Evolutionary conservation across 2,329 filamentous ascomycete genomes (phyloP).

Genomic region (Trichoderma gracile): DNA sequence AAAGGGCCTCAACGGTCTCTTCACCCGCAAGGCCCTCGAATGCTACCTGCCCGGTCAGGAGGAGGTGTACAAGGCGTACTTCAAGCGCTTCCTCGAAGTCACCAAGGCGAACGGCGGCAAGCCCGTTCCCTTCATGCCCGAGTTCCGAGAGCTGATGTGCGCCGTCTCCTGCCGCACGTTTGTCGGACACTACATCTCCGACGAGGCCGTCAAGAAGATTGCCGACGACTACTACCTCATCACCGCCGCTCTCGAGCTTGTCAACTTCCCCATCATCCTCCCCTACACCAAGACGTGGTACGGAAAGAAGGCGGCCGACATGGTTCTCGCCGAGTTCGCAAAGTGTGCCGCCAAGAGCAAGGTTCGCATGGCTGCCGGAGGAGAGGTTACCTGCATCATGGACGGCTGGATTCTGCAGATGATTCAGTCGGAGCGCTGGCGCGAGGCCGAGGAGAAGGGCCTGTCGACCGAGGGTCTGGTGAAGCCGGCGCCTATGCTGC

Average conservation of each 20-base stretch:
- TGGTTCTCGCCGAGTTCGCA: slow-evolving; percentile 85
- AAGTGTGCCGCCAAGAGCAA: slow-evolving; percentile 94
- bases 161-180: slow-evolving; percentile 96
- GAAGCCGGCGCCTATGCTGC: slow-evolving; percentile 81
- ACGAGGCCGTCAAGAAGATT: slow-evolving; percentile 89
- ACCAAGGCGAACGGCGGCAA: slow-evolving; percentile 71
- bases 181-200: slow-evolving; percentile 90
- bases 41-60: slow-evolving; percentile 90
- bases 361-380: slow-evolving; percentile 85
- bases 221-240: slow-evolving; percentile 97
- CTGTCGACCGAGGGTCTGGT: slow-evolving; percentile 65
- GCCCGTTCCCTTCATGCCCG: slow-evolving; percentile 82
- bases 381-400: slow-evolving; percentile 87
- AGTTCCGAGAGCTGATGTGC: slow-evolving; percentile 93
- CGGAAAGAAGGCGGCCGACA: slow-evolving; percentile 91
- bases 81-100: slow-evolving; percentile 73
- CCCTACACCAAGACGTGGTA: slow-evolving; percentile 97
- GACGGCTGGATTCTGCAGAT: slow-evolving; percentile 91
- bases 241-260: slow-evolving; percentile 90
- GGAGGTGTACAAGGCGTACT: slow-evolving; percentile 86
- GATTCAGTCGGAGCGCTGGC: slow-evolving; percentile 80
- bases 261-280: slow-evolving; percentile 97
- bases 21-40: slow-evolving; percentile 86
- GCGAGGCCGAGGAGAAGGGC: slow-evolving; percentile 73
- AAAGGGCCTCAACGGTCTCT: slow-evolving; percentile 91